Base-by-base conservation (phyloP, 2,329 filamentous ascomycete genomes). In the Ophiocordyceps camponoti-leonardi region DNA sequence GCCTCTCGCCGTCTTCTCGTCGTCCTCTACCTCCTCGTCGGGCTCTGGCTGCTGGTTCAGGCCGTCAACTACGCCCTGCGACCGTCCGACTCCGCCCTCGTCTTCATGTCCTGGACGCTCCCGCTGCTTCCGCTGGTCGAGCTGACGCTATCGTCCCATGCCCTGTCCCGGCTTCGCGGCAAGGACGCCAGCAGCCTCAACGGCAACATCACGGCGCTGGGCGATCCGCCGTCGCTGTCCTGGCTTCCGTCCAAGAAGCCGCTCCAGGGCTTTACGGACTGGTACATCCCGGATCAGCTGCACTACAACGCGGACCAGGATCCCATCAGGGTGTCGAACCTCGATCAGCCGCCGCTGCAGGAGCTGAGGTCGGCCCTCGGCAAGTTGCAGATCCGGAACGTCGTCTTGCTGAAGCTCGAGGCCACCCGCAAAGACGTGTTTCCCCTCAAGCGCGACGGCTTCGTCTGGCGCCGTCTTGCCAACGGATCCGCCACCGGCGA, bases 341-440 rank as follows among this genome's bases (percentile, higher is more conserved):
- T 63, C 3, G 48, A 63, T 3, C 52, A 63, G 11, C 53, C 55
- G 0, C 43, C 67, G 0, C 48, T 62, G 1, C 42, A 58, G 8
- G 48, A 47, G 1, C 51, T 64, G 2, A 51, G 51, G 1, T 50
- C 48, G 8, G 54, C 53, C 39, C 45, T 64, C 6, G 33, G 49
- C 8, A 50, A 54, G 1, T 53, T 67, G 7, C 57, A 59, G 11
- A 63, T 69, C 45, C 65, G 65, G 43, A 65, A 69, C 46, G 56
- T 69, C 5, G 52, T 69, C 13, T 49, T 68, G n/a, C 45, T 69
- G 2, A 58, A 66, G n/a, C 54, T 69, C 2, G 67, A 69, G 46
- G 68, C 66, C 41, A 68, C 65, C 0, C 59, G 67, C 19, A 62
- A 62, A 4, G 67, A 69, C 44, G 60, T 69, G 3, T 69, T 69